Percentiles rank a stretch among this genome's conserved stretches.
Evolutionary conservation across 441 rosid species (phyloP).

Genomic region (Sinapis alba): DNA sequence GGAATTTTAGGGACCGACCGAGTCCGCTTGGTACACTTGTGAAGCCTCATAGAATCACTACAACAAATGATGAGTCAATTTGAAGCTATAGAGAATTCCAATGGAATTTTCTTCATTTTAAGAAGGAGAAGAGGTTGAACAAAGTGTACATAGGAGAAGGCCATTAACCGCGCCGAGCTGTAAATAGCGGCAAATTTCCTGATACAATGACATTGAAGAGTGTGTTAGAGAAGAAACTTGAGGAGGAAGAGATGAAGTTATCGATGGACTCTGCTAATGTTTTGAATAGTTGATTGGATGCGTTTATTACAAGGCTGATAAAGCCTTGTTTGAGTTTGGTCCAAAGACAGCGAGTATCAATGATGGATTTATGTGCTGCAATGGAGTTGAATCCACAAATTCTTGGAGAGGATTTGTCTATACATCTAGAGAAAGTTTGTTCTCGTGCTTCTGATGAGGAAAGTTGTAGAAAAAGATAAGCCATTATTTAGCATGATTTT

Average conservation of each 20-base stretch:
- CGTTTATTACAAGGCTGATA: constrained; percentile 67
- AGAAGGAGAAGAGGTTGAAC: constrained; percentile 97
- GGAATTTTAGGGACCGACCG: constrained; percentile 70
- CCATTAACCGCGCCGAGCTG: constrained; percentile 80
- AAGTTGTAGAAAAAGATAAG: constrained; percentile 10
- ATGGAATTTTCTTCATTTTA: no score
- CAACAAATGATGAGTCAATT: constrained; percentile 52
- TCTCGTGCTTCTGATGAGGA: constrained; percentile 48
- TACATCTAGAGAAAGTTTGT: constrained; percentile 69
- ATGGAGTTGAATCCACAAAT: constrained; percentile 72
- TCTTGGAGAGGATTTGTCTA: constrained; percentile 80
- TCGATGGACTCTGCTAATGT: constrained; percentile 58
- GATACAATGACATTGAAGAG: constrained; percentile 64
- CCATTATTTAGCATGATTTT: constrained; percentile 8
- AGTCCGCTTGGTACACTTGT: constrained; percentile 84
- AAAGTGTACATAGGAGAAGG: constrained; percentile 73
- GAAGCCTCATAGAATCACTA: constrained; percentile 68
- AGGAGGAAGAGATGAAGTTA: constrained; percentile 57
- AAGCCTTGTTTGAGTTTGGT: constrained; percentile 60
- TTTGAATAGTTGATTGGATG: constrained; percentile 69
- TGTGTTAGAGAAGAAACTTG: constrained; percentile 62
- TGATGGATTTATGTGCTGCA: constrained; percentile 63
- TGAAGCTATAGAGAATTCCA: constrained; percentile 62
- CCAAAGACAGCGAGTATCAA: constrained; percentile 5
- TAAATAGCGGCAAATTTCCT: constrained; percentile 60